Conservation (phyloP, 805 yeast genomes). For the Saccharomycopsis capsularis region DNA sequence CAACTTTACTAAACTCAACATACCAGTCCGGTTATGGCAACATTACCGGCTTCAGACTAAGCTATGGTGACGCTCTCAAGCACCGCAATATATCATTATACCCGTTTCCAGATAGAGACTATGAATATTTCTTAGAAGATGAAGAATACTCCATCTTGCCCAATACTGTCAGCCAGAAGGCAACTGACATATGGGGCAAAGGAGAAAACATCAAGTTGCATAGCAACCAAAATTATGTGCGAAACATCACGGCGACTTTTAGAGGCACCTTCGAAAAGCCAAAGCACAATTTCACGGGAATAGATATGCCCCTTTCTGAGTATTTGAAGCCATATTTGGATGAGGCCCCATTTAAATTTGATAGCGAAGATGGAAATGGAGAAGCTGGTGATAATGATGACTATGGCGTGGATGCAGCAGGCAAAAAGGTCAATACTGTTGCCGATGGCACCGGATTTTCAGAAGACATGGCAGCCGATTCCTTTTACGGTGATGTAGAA, state of each 20-base stretch:
- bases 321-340: slow-evolving; percentile 29
- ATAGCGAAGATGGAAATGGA: slow-evolving; percentile 7
- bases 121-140: slow-evolving; percentile 40
- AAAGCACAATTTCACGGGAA: slow-evolving; percentile 18
- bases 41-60: slow-evolving; percentile 62
- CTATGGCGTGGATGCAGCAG: slow-evolving; percentile 11
- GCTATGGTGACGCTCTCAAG: slow-evolving; percentile 51
- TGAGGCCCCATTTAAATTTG: slow-evolving; percentile 23
- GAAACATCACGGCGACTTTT: slow-evolving; percentile 44
- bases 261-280: slow-evolving; percentile 35
- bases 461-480: slow-evolving; percentile 14
- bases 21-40: slow-evolving; percentile 56
- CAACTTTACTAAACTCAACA: slow-evolving; percentile 34
- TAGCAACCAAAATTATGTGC: slow-evolving; percentile 25
- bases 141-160: slow-evolving; percentile 57
- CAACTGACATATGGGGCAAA: slow-evolving; percentile 48
- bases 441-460: slow-evolving; percentile 25
- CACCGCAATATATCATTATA: slow-evolving; percentile 44
- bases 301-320: slow-evolving; percentile 32
- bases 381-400: slow-evolving; percentile 2
- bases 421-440: slow-evolving; percentile 23
- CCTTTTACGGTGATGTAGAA: slow-evolving; percentile 22
- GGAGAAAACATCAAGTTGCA: background rate
- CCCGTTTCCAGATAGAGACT: slow-evolving; percentile 46
- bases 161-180: slow-evolving; percentile 40